Evolutionary conservation across 208 protist species (phyloP), one percentile per base, ranked within the genome.

Genomic region (Trypanosoma brucei): DNA sequence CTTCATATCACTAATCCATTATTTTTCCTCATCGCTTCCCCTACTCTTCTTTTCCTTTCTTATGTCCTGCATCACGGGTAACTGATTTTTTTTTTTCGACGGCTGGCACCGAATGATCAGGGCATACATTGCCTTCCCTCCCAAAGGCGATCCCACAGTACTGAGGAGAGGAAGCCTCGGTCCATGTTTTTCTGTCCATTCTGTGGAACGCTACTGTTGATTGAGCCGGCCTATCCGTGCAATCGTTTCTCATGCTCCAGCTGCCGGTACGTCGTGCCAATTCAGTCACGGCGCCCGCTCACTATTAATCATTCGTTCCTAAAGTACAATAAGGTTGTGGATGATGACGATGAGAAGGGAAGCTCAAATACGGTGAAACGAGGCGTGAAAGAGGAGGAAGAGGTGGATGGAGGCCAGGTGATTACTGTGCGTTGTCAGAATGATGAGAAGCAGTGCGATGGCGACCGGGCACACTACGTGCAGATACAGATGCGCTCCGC

Each of bases 401-500:
- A 38, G 3, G 40, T 60, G 9, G 55, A 90, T 66, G 88, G 79
- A n/a, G 84, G 86, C 0, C 89, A 95, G 68, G 55, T 95, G 34
- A 95, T 90, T 58, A 93, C 84, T 7, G 81, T 91, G 36, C 62
- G 59, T 1, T 95, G 89, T 60, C 75, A 88, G 63, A 93, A 93
- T 65, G 84, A 92, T 33, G 80, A 86, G 33, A 68, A 61, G 34
- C 42, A 52, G 49, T 99, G 97, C 68, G 75, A 76, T 22, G 73
- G 96, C 52, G 60, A 72, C 11, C 75, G 84, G 58, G 96, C 97
- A 6, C 97, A 87, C 65, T 99, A 93, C 70, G 84, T 97, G 50
- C 96, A 99, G 63, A 80, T 98, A 57, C 98, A 99, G 76, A 99
- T 97, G 67, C 87, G 98, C 36, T 98, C 91, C 11, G 97, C 97